Evolutionary conservation across 2,329 filamentous ascomycete genomes (phyloP), one percentile per base, ranked within the genome.

Genomic region (Fonsecaea pedrosoi): DNA sequence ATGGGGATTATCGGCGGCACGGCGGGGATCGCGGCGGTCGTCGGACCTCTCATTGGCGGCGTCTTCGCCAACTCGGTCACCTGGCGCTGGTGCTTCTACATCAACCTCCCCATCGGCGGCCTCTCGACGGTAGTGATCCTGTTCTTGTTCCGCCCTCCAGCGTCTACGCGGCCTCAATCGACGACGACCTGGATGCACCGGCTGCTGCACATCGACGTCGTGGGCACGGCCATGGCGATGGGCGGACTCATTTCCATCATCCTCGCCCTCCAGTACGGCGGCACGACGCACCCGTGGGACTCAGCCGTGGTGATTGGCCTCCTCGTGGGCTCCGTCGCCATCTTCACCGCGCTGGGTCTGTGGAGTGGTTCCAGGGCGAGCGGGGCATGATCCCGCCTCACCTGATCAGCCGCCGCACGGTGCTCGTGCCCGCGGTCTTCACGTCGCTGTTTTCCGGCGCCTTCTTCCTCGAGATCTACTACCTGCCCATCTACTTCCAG

Each of bases 241-340:
- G 83, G 85, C 0, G 80, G 82, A 42, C 79, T 87, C 54, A 74
- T 87, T 67, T 84, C 81, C 70, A 77, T 87, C 12, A 76, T 88
- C 8, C 78, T 88, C 3, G 85, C 84, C 7, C 77, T 88, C 42
- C 82, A 87, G 71, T 87, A 84, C 82, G 86, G 85, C 13, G 86
- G 86, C 8, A 77, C 81, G 45, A 74, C 81, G 30, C 83, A 84
- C 62, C 59, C 85, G 3, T 88, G 85, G 86, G 78, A 74, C 64
- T 80, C 78, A 75, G 75, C 80, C 12, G 78, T 75, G 30, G 78
- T 86, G 58, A 83, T 87, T 42, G 84, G 83, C 1, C 76, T 87
- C 21, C 82, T 87, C 62, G 78, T 82, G 8, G 82, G 83, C 3
- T 81, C 80, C n/a, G 83, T 32, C 30, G 30, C 30, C 4, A 32